A percentile compares a stretch with the other conserved stretches of the same genome.
Evolutionary conservation across 225 moss, liverwort and hornwort genomes (phyloP).

Genomic region (Climacium dendroides): DNA sequence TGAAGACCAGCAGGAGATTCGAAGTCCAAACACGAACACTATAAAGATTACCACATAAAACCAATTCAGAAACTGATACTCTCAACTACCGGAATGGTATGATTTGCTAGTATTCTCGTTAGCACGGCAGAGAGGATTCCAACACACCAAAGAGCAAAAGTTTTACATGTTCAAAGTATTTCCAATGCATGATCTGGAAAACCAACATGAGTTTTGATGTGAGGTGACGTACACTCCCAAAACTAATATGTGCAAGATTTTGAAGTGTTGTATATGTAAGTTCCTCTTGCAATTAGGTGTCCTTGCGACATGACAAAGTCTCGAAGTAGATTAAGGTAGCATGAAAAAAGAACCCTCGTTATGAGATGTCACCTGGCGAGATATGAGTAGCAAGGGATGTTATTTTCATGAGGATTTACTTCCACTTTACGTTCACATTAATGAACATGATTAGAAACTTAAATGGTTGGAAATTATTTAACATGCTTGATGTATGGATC

Average conservation of each 20-base stretch:
- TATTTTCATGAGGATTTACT: neutral
- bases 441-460: neutral
- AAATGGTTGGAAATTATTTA: too few relatives aligned
- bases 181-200: neutral
- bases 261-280: neutral
- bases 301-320: too few relatives aligned
- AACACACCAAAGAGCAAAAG: neutral
- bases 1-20: neutral
- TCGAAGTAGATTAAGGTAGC: neutral
- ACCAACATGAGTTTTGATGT: neutral
- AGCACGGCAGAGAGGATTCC: neutral
- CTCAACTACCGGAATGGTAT: too few relatives aligned
- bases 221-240: neutral
- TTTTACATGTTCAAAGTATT: neutral
- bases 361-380: neutral
- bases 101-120: too few relatives aligned
- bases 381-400: too few relatives aligned
- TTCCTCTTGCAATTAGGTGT: neutral
- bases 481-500: too few relatives aligned
- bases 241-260: too few relatives aligned
- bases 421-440: neutral
- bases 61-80: neutral
- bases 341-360: neutral
- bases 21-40: neutral
- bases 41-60: neutral